Evolutionary conservation across 2,329 filamentous ascomycete species (phyloP), one percentile per base, ranked within the genome.

Genomic region (Salinomyces thailandicus): DNA sequence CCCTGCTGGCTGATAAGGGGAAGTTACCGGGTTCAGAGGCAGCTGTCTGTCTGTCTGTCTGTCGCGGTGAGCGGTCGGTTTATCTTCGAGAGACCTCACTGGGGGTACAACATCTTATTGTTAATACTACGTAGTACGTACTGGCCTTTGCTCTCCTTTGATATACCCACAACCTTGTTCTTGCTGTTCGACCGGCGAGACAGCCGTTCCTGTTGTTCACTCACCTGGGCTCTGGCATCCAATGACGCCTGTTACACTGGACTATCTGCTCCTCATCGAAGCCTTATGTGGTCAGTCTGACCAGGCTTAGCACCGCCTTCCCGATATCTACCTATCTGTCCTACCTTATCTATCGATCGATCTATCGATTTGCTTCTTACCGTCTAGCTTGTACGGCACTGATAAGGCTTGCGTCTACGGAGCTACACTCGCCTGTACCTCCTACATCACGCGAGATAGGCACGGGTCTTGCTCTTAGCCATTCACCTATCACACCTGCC

Each of bases 191-290:
- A 26, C 22, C 9, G 22, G 22, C 22, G 22, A n/a, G 22, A 26
- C n/a, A 26, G 22, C n/a, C 27, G 27, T 30, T 16, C 15, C 11
- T 30, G 11, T 30, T 15, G 27, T 16, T 30, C 27, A 16, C 14
- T n/a, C n/a, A n/a, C 22, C 22, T n/a, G 22, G 9, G 22, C 9
- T n/a, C 22, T 15, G 14, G 15, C 27, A 15, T 33, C 28, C 46
- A 57, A 60, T 60, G 57, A 59, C 55, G 48, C 45, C 55, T 28
- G 54, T 45, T 42, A 54, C 55, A 18, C 51, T 52, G 38, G 41
- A 54, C 37, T 42, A 55, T 42, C 54, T 59, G 42, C 47, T 59
- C 37, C 50, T 60, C 38, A 47, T 59, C 33, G 43, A 50, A 35
- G 49, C 52, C 31, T 49, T 59, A 18, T 52, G 48, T 39, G 50